Evolutionary conservation across 2,329 filamentous ascomycete genomes (phyloP).

Genomic region (Didymella sp.): DNA sequence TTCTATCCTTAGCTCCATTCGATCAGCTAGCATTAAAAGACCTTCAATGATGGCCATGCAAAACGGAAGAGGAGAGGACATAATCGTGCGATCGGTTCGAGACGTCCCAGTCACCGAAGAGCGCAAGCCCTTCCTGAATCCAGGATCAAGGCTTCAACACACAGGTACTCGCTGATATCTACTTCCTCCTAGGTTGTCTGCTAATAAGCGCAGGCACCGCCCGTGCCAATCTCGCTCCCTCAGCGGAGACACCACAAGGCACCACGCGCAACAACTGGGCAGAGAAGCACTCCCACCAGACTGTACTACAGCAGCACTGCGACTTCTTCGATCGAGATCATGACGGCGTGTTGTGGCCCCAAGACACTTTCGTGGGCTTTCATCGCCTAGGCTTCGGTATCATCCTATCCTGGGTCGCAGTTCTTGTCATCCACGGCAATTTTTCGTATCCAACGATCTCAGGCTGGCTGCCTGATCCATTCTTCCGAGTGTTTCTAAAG

Average conservation of each 20-base stretch:
- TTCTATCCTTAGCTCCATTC: too few relatives aligned
- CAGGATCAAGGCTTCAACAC: neutral
- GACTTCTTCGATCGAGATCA: neutral
- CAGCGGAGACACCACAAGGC: neutral
- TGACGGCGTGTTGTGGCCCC: neutral
- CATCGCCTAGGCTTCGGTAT: neutral
- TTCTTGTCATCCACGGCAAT: neutral
- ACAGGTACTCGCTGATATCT: neutral
- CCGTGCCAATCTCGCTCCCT: neutral
- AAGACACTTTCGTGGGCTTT: neutral
- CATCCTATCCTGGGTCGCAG: neutral
- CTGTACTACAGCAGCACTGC: neutral
- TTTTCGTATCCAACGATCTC: neutral
- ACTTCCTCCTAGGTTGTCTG: neutral
- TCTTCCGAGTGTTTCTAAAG: neutral
- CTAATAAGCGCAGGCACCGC: neutral
- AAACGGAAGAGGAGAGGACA: neutral
- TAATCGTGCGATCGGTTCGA: neutral
- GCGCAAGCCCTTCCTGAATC: neutral
- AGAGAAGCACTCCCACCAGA: neutral
- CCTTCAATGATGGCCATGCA: neutral
- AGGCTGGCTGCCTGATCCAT: neutral
- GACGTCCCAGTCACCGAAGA: neutral
- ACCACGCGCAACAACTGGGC: neutral
- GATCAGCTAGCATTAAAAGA: too few relatives aligned